Base-by-base conservation (phyloP, 2,329 filamentous ascomycete genomes). In the Penicillium sp. region DNA sequence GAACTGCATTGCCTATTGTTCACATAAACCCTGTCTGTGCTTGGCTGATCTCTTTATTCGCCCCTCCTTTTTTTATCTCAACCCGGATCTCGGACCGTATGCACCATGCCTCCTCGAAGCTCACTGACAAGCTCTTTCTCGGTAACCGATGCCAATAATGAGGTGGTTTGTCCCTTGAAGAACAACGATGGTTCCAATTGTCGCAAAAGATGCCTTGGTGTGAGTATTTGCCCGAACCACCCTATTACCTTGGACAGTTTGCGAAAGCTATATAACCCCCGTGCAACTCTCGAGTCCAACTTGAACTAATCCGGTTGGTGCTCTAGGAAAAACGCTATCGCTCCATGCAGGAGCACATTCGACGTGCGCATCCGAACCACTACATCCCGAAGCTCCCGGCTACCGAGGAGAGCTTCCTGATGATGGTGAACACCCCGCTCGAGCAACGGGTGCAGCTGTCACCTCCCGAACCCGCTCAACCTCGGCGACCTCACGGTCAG, bases 311-410 rank as follows among this genome's bases (percentile, higher is more conserved):
- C 19, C 37, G 41, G 48, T 56, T 50, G 50, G 43, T 48, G 47
- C 63, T 64, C 74, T 77, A 95, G 91, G 91, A 95, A 80, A 96
- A 96, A 78, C 85, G 90, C 66, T 99, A 92, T 79, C 91, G 94
- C 75, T 97, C 93, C 61, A 97, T 99, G 91, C 94, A 97, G 78
- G 94, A 99, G 83, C 94, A 99, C 73, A 97, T 99, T 70, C 90
- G 94, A 69, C 88, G 94, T 75, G 93, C 94, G 65, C 94, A 99
- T 74, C 93, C 93, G 59, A 91, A 96, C 74, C 89, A 97, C 75
- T 97, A 97, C 78, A 96, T 99, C 67, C 88, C 94, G 47, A 97
- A 97, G 84, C 88, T 97, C 67, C 93, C 94, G 64, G 94, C 94
- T 46, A 99, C 93, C 66, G 93, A 97, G 76, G 93, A 97, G 78